Evolutionary conservation across 73 alveolate genomes (phyloP), one percentile per base, ranked within the genome.

Genomic region (Blepharisma japonicum): DNA sequence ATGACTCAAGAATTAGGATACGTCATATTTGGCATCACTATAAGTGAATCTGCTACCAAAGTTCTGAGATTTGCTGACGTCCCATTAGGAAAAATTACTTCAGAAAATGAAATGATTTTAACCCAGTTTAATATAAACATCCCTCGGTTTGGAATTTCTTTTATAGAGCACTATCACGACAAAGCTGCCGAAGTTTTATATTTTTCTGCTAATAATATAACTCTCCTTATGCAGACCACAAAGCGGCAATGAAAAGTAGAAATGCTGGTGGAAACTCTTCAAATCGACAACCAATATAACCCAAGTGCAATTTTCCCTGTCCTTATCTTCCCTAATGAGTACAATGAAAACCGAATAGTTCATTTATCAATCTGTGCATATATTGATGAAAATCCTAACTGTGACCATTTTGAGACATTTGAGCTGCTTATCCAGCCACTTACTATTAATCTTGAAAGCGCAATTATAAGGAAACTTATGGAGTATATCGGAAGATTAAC

Each of bases 221-320:
- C 56, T 7, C 27, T 70, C 11, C 46, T 70, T 38, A 39, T 18
- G 25, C 66, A 70, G 45, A 9, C 56, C 25, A 68, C 91, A 7
- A 74, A 25, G 38, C 68, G 47, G 6, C 20, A 76, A 49, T 80
- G 78, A 55, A 81, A 68, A 49, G 6, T 45, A 6, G 76, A 84
- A 27, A 74, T 88, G 6, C 68, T 54, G 51, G 68, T 88, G 4
- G 80, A 61, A 20, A 56, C 76, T 38, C 21, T 81, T 27, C 79
- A 88, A 77, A 84, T 84, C 2, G 95, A 88, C 78, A 88, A 88
- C 71, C 83, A 84, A 39, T 83, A 71, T 14, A 45, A 78, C 49
- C 21, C 23, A 68, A 79, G 81, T 45, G 53, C 83, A 1, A 42
- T 84, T 18, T 87, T 42, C 82, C 94, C 94, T 48, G 89, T 87